These are phyloP conservation scores for Schizosaccharomyces octosporus DNA, from an alignment of 805 yeast species.

Conservation along the genomic window DNA sequence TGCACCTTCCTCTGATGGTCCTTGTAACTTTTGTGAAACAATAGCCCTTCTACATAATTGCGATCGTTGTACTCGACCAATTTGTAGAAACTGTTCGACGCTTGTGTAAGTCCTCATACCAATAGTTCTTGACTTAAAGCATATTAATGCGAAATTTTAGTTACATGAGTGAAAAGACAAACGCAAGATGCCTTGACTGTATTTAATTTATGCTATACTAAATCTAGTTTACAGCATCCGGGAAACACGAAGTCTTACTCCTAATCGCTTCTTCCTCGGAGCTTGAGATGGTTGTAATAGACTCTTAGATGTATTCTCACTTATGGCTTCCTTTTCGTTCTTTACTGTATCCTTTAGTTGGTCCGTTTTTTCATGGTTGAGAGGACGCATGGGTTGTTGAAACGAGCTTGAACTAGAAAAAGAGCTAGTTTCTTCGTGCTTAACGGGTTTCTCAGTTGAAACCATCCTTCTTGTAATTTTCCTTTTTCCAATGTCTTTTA, in stretches of 20 bases:
- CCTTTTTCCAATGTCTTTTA: no score
- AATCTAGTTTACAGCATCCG: not conserved
- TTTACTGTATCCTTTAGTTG: not conserved
- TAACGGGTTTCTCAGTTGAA: not conserved
- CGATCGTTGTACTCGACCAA: not conserved
- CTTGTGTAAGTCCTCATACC: not conserved
- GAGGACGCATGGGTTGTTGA: not conserved
- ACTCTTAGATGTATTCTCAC: not conserved
- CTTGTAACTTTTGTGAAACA: not conserved
- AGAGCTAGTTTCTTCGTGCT: not conserved
- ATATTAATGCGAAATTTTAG: not conserved
- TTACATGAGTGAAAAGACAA: not conserved
- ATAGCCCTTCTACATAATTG: not conserved
- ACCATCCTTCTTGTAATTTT: no score
- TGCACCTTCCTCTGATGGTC: not conserved
- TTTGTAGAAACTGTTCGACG: not conserved
- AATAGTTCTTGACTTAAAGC: no score
- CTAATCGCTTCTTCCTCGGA: not conserved
- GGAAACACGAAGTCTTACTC: not conserved
- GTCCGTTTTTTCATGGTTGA: not conserved
- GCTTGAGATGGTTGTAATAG: not conserved
- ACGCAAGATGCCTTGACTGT: not conserved
- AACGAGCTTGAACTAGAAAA: not conserved
- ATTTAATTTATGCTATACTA: not conserved
- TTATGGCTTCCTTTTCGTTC: not conserved